These are phyloP conservation scores for Alternaria angustiovoidea DNA, from an alignment of 2,329 filamentous ascomycete genomes.

Conservation along the genomic window DNA sequence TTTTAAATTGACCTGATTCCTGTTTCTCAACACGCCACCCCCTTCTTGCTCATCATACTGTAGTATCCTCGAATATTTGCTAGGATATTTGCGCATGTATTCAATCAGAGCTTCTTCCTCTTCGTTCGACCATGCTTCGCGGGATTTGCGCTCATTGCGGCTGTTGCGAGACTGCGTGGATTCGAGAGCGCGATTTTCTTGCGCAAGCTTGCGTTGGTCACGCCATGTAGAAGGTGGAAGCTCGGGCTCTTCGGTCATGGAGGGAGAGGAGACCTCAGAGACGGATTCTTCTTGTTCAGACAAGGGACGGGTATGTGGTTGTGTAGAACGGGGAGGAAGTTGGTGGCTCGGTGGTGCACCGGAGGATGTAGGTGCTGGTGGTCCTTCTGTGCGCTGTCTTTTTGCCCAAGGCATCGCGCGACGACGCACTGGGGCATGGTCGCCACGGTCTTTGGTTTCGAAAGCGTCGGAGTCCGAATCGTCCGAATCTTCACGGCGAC, in stretches of 20 bases:
- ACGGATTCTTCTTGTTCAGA: conserved; percentile 28
- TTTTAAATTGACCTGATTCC: conserved; percentile 62
- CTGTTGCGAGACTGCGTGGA: neutral
- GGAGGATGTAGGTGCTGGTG: conserved; percentile 28
- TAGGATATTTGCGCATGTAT: conserved; percentile 58
- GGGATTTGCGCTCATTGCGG: conserved; percentile 25
- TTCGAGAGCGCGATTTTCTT: conserved; percentile 20
- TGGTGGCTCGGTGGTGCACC: conserved; percentile 41
- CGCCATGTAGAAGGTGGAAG: conserved; percentile 25
- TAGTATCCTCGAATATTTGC: conserved; percentile 58
- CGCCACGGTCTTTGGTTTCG: conserved; percentile 49
- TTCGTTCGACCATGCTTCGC: conserved; percentile 32
- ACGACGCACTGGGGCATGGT: conserved; percentile 47
- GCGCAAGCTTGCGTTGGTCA: conserved; percentile 27
- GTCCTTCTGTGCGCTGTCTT: conserved; percentile 27
- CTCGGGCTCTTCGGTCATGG: conserved; percentile 33
- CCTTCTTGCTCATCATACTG: conserved; percentile 25
- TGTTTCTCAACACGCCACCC: conserved; percentile 37
- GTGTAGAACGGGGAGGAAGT: conserved; percentile 15
- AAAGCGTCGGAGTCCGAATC: conserved; percentile 55
- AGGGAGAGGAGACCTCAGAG: conserved; percentile 36
- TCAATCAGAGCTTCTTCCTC: conserved; percentile 56
- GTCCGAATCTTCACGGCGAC: conserved; percentile 41
- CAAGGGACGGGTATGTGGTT: neutral
- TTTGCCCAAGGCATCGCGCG: conserved; percentile 44